Evolutionary conservation across 495 filamentous ascomycete genomes (phyloP).

Genomic region (Aspergillus cavernicola): DNA sequence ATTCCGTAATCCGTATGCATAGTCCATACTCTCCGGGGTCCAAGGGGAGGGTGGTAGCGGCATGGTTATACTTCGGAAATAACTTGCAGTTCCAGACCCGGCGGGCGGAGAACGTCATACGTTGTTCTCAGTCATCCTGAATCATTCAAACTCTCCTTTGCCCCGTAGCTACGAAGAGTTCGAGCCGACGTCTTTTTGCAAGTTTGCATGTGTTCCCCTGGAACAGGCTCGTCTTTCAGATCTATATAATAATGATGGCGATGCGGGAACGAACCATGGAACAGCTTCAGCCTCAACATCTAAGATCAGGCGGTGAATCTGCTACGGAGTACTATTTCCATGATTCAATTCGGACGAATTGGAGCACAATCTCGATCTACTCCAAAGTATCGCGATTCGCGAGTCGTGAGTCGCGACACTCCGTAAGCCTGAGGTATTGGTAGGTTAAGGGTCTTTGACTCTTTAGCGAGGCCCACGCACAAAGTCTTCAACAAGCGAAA

Average conservation of each 20-base stretch:
- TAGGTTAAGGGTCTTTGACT: slow-evolving; percentile 10
- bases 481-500: neutral
- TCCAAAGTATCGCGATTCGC: neutral
- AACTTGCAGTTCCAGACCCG: neutral
- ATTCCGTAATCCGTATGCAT: too few species aligned
- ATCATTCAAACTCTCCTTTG: neutral
- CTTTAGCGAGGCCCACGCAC: slow-evolving; percentile 12
- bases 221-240: too few species aligned
- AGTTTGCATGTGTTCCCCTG: too few species aligned
- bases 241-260: too few species aligned
- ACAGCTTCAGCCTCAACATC: neutral
- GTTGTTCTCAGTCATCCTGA: neutral
- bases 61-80: slow-evolving; percentile 1
- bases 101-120: neutral
- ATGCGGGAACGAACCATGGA: slow-evolving; percentile 17
- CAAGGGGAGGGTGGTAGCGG: neutral
- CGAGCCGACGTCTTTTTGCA: too few species aligned
- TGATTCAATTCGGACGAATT: too few species aligned
- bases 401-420: neutral
- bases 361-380: too few species aligned
- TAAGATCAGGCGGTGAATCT: too few species aligned
- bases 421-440: slow-evolving; percentile 1
- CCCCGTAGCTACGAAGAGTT: neutral
- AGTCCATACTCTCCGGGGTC: too few species aligned
- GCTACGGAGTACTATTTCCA: too few species aligned